Evolutionary conservation across 768 basidiomycete genomes (phyloP), one percentile per base, ranked within the genome.

Genomic region (Hemileccinum impolitum): DNA sequence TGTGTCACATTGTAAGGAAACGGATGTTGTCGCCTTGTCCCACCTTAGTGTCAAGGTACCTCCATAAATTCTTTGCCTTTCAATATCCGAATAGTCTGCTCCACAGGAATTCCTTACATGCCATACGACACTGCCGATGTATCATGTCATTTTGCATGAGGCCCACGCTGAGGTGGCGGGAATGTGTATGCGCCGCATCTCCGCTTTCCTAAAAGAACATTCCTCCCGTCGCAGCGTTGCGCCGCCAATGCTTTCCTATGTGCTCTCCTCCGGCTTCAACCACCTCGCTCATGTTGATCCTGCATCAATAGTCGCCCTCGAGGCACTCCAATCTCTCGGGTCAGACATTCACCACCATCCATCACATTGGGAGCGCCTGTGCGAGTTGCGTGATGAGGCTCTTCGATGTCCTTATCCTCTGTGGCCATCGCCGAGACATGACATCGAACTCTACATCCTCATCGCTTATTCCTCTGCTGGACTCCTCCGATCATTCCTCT

Each of bases 31-130:
- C 17, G 13, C 2, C 5, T 13, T 47, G 25, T 39, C 46, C 6
- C 46, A 47, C 25, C 14, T 11, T 21, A 47, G 11, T 10, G 46
- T 47, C 32, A 47, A 47, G 30, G 46, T 47, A 6, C 23, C 23
- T 23, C 23, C 23, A 23, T 23, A n/a, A n/a, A n/a, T n/a, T n/a
- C n/a, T n/a, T n/a, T n/a, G n/a, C n/a, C n/a, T 6, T 23, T 3
- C 6, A 23, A 7, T 5, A 36, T 40, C 4, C 12, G 3, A 12
- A 25, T 19, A 9, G n/a, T 18, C 9, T 10, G 4, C 19, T 10
- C 4, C 5, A 5, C 7, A 50, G 48, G 48, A 50, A 43, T 50
- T 44, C 14, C 48, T 50, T 5, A 39, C 21, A 4, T 32, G 42
- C 12, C 6, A 14, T 6, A 18, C 21, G 5, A n/a, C 42, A 6